These are phyloP conservation scores for Tulasnella sp. DNA, from an alignment of 768 basidiomycete genomes.

Conservation along the genomic window DNA sequence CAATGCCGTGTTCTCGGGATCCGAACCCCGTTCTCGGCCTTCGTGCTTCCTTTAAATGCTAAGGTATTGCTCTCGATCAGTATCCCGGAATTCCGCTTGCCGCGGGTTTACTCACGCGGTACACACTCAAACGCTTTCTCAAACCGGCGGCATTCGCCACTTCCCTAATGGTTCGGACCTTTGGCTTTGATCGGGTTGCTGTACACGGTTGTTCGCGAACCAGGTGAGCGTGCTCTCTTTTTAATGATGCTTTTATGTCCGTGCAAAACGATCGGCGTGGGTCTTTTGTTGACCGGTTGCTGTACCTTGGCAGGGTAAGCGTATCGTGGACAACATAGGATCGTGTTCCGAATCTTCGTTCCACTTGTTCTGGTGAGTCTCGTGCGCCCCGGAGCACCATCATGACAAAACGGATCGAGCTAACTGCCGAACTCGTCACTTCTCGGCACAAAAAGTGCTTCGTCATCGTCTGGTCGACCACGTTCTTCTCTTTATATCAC, in stretches of 20 bases:
- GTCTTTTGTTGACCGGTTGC: background rate
- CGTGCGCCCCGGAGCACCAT: background rate
- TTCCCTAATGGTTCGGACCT: slow-evolving; percentile 66
- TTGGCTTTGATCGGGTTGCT: slow-evolving; percentile 70
- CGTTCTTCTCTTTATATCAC: slow-evolving; percentile 56
- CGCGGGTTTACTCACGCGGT: slow-evolving; percentile 68
- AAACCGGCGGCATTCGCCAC: slow-evolving; percentile 51
- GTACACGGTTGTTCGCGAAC: slow-evolving; percentile 76
- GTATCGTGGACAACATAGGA: slow-evolving; percentile 69
- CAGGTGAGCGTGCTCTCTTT: slow-evolving; percentile 38
- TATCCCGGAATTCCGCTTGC: slow-evolving; percentile 79
- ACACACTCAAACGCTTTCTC: slow-evolving; percentile 46
- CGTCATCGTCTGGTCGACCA: slow-evolving; percentile 64
- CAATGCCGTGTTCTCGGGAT: background rate
- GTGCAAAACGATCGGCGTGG: background rate
- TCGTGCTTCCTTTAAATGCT: background rate
- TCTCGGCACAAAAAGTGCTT: slow-evolving; percentile 50
- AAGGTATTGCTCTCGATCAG: slow-evolving; percentile 39
- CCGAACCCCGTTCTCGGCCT: background rate
- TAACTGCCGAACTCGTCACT: background rate
- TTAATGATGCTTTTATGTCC: background rate
- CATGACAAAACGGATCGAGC: background rate
- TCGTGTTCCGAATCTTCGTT: slow-evolving; percentile 77
- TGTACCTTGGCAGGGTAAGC: slow-evolving; percentile 47
- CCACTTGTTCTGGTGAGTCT: slow-evolving; percentile 55